Conservation (phyloP, 2,329 filamentous ascomycete species). For the Penicillium hordei region DNA sequence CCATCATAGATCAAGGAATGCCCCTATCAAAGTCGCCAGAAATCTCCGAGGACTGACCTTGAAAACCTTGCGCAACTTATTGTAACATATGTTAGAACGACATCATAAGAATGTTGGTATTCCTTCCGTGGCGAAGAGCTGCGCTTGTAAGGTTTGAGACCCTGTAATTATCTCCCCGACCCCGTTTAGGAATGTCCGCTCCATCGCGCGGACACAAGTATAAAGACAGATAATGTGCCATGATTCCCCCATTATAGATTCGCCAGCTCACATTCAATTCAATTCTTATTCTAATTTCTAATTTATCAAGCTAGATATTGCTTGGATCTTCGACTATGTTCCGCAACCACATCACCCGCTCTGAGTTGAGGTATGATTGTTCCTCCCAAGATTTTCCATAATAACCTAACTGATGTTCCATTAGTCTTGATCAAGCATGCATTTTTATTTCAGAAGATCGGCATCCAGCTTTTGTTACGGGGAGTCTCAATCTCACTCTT, state of each 20-base stretch:
- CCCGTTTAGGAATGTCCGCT: slow-evolving; percentile 13
- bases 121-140: not conserved
- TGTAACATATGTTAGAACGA: not conserved
- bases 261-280: not conserved
- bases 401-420: not conserved
- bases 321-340: not conserved
- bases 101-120: slow-evolving; percentile 3
- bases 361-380: slow-evolving; percentile 2
- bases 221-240: slow-evolving; percentile 1
- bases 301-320: not conserved
- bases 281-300: not conserved
- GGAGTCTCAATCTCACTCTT: slow-evolving; percentile 13
- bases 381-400: not conserved
- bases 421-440: slow-evolving; percentile 19
- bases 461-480: slow-evolving; percentile 8
- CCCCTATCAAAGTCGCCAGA: not conserved
- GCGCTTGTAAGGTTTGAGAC: not conserved
- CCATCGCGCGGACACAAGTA: not conserved
- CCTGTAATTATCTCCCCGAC: slow-evolving; percentile 1
- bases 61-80: not conserved
- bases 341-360: not conserved
- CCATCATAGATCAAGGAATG: not conserved
- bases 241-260: not conserved
- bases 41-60: not conserved
- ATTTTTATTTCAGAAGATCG: slow-evolving; percentile 14